phyloP scores from a whole-genome alignment of 2,329 filamentous ascomycete species.

The Xylaria sp. region DNA sequence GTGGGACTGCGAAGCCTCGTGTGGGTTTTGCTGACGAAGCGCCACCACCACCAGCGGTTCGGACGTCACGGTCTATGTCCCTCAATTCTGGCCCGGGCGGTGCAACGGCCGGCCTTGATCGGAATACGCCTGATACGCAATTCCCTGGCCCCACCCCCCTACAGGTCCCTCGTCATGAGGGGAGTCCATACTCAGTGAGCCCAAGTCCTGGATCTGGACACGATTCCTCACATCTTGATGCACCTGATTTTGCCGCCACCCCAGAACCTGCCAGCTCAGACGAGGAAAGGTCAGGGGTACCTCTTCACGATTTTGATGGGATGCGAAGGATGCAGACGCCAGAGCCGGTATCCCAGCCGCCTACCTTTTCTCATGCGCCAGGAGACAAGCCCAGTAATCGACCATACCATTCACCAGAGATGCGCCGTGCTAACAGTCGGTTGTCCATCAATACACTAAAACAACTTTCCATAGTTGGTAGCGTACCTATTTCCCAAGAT shows the following conservation, averaged over 20 bases:
- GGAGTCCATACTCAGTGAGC: slow-evolving; percentile 43
- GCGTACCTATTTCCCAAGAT: slow-evolving; percentile 54
- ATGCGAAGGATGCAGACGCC: slow-evolving; percentile 70
- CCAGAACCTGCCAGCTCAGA: slow-evolving; percentile 67
- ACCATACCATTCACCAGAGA: slow-evolving; percentile 78
- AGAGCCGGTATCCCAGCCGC: slow-evolving; percentile 80
- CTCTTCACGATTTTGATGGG: slow-evolving; percentile 62
- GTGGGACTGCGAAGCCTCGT: slow-evolving; percentile 53
- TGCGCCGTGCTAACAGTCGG: slow-evolving; percentile 82
- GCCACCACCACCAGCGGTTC: slow-evolving; percentile 53
- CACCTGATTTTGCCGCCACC: slow-evolving; percentile 57
- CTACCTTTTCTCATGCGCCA: slow-evolving; percentile 80
- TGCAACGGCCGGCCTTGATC: slow-evolving; percentile 52
- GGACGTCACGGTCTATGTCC: slow-evolving; percentile 64
- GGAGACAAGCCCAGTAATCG: slow-evolving; percentile 74
- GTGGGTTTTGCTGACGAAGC: slow-evolving; percentile 69
- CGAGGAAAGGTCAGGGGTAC: slow-evolving; percentile 58
- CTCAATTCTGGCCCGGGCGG: slow-evolving; percentile 52
- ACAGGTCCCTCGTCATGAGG: slow-evolving; percentile 42
- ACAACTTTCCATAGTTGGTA: slow-evolving; percentile 78
- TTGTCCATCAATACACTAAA: slow-evolving; percentile 84
- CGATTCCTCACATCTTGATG: slow-evolving; percentile 53
- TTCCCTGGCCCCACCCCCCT: slow-evolving; percentile 41
- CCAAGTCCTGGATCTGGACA: slow-evolving; percentile 50
- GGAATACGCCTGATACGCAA: slow-evolving; percentile 61